A percentile compares a stretch with the other conserved stretches of the same genome.
Conservation (phyloP, 1,284 basidiomycete genomes). For the Leccinum subrobustum region DNA sequence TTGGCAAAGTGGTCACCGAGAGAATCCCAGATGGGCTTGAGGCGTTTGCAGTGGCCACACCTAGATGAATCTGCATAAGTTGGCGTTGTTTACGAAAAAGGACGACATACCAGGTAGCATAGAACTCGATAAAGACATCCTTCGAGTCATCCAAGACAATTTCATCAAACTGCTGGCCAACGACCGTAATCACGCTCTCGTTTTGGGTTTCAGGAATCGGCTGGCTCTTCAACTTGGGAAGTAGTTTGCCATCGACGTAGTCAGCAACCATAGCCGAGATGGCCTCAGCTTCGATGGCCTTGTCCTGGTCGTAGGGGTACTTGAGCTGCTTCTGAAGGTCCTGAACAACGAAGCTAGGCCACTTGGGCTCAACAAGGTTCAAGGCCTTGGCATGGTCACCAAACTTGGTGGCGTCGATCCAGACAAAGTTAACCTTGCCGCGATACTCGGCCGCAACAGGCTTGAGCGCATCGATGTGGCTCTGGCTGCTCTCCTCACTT, state of each 20-base stretch:
- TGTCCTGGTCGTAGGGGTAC: constrained; percentile 80
- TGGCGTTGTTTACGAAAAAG: neutral
- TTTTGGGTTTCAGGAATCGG: constrained; percentile 84
- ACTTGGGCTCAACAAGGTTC: constrained; percentile 81
- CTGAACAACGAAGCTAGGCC: constrained; percentile 96
- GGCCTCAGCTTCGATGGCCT: constrained; percentile 56
- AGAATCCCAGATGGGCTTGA: constrained; percentile 92
- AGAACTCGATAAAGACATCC: constrained; percentile 97
- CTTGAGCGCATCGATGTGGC: constrained; percentile 67
- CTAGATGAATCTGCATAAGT: constrained; percentile 38
- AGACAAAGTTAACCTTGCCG: constrained; percentile 94
- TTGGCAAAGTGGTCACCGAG: constrained; percentile 85
- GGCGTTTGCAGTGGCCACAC: constrained; percentile 95
- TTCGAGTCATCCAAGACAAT: constrained; percentile 85
- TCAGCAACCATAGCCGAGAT: constrained; percentile 62
- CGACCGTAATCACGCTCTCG: constrained; percentile 82
- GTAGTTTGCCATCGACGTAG: constrained; percentile 73
- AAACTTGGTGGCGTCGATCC: constrained; percentile 96
- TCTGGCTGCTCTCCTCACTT: constrained; percentile 63
- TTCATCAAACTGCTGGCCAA: constrained; percentile 89
- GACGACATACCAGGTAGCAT: constrained; percentile 85
- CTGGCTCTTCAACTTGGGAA: constrained; percentile 89
- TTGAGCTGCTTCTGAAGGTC: constrained; percentile 84
- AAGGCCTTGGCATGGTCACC: constrained; percentile 94
- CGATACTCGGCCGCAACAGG: constrained; percentile 82